Percentiles rank a stretch among this genome's conserved stretches.
These are phyloP conservation scores for Penicillium diatomitis DNA, from an alignment of 495 filamentous ascomycete species.

Conservation along the genomic window DNA sequence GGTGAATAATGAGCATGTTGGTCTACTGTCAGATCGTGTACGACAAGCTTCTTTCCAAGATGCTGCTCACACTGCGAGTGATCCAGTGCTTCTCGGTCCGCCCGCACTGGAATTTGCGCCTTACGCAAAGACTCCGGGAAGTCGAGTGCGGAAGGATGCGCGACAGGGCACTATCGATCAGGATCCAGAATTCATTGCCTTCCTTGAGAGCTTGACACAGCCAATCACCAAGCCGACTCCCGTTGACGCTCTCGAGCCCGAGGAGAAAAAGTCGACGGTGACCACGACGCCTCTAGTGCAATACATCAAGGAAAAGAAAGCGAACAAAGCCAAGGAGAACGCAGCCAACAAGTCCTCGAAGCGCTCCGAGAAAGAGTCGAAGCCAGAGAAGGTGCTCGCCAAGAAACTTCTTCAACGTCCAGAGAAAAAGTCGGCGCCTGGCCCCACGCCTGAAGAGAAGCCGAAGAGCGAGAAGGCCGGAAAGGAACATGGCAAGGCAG, in stretches of 20 bases:
- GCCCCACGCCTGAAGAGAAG: constrained; percentile 37
- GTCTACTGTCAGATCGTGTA: constrained; percentile 55
- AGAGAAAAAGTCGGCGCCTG: constrained; percentile 34
- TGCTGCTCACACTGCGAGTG: constrained; percentile 59
- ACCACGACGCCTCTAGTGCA: constrained; percentile 85
- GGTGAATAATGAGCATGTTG: constrained; percentile 47
- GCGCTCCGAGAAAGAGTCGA: constrained; percentile 51
- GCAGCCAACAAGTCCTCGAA: constrained; percentile 46
- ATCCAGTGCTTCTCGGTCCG: constrained; percentile 58
- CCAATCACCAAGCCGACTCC: constrained; percentile 49
- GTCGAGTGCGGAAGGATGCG: constrained; percentile 58
- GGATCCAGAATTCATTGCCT: constrained; percentile 88
- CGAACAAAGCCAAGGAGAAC: constrained; percentile 69
- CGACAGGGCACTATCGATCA: constrained; percentile 93
- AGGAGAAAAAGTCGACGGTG: constrained; percentile 52
- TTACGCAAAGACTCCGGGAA: constrained; percentile 72
- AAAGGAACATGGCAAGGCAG: constrained; percentile 72
- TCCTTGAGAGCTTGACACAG: constrained; percentile 78
- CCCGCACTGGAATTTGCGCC: constrained; percentile 74
- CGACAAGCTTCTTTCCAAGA: constrained; percentile 59
- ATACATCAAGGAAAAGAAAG: constrained; percentile 82
- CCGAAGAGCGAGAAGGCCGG: constrained; percentile 49
- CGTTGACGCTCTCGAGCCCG: constrained; percentile 43
- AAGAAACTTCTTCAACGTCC: constrained; percentile 37
- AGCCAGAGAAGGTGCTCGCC: constrained; percentile 44